Conservation (phyloP, 176 grass and related monocot genomes). For the Pontederia paniculata region DNA sequence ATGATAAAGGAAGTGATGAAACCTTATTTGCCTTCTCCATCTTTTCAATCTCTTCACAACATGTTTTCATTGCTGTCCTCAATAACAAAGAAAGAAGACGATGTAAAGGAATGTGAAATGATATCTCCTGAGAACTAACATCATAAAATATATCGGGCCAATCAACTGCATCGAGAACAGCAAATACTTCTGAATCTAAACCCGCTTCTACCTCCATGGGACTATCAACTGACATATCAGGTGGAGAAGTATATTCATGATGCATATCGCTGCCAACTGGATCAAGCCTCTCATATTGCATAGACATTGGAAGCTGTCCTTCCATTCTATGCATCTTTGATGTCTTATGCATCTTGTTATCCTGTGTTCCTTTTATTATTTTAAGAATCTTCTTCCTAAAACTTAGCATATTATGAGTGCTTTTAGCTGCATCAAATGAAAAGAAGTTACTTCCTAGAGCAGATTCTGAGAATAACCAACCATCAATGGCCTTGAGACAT, state of each 20-base stretch:
- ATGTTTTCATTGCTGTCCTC: slow-evolving; percentile 45
- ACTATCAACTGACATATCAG: slow-evolving; percentile 49
- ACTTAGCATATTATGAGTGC: slow-evolving; percentile 21
- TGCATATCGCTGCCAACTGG: slow-evolving; percentile 17
- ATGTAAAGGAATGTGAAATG: slow-evolving; percentile 89
- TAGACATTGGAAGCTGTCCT: slow-evolving; percentile 6
- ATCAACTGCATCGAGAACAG: slow-evolving; percentile 40
- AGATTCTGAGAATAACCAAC: slow-evolving; percentile 52
- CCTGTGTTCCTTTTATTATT: slow-evolving; percentile 21
- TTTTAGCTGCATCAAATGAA: slow-evolving; percentile 31
- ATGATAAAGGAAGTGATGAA: slow-evolving; percentile 10
- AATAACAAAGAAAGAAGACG: slow-evolving; percentile 77
- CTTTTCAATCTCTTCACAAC: slow-evolving; percentile 55
- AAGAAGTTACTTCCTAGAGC: slow-evolving; percentile 28
- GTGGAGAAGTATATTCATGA: slow-evolving; percentile 30
- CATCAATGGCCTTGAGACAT: slow-evolving; percentile 69
- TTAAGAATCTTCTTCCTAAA: slow-evolving; percentile 40
- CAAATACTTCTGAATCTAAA: slow-evolving; percentile 46
- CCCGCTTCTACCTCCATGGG: slow-evolving; percentile 43
- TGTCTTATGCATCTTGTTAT: slow-evolving; percentile 16
- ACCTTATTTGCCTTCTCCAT: slow-evolving; percentile 16
- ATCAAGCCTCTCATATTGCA: slow-evolving; percentile 2
- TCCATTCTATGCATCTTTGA: slow-evolving; percentile 16
- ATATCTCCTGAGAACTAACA: slow-evolving; percentile 84
- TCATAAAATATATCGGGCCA: slow-evolving; percentile 80